Evolutionary conservation across 1,139 yeast genomes (phyloP).

Genomic region (Waltiozyma sp.): DNA sequence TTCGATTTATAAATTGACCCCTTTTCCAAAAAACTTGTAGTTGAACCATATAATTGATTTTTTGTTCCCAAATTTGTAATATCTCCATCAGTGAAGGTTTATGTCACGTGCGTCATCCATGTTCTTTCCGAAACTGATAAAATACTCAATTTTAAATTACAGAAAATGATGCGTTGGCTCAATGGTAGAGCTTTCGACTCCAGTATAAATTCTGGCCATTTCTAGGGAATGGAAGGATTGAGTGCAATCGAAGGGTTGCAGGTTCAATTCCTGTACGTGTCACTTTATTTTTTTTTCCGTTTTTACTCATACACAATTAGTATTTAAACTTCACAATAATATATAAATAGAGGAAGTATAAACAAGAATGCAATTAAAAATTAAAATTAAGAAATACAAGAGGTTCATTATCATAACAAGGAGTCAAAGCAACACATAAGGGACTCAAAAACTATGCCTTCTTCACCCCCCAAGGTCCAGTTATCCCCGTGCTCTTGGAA

Average conservation of each 20-base stretch:
- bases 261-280: constrained; percentile 72
- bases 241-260: constrained; percentile 59
- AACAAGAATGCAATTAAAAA: not conserved
- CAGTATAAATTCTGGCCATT: constrained; percentile 29
- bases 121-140: too few relatives aligned
- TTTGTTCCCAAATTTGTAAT: too few relatives aligned
- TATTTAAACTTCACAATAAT: not conserved
- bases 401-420: too few relatives aligned
- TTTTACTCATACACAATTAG: not conserved
- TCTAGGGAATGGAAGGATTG: constrained; percentile 5
- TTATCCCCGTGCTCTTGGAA: not conserved
- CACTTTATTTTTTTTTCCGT: constrained; percentile 31
- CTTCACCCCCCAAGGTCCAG: not conserved
- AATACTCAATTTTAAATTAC: not conserved
- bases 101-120: too few relatives aligned
- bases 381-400: too few relatives aligned
- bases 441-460: not conserved
- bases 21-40: too few relatives aligned
- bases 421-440: too few relatives aligned
- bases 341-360: not conserved
- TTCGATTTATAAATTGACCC: too few relatives aligned
- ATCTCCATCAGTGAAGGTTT: too few relatives aligned
- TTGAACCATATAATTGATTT: too few relatives aligned
- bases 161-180: constrained; percentile 70
- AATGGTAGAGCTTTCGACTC: constrained; percentile 91